Evolutionary conservation across 371 early-diverging fungal species (phyloP), one percentile per base, ranked within the genome.

Genomic region (Syncephalis plumigaleata): DNA sequence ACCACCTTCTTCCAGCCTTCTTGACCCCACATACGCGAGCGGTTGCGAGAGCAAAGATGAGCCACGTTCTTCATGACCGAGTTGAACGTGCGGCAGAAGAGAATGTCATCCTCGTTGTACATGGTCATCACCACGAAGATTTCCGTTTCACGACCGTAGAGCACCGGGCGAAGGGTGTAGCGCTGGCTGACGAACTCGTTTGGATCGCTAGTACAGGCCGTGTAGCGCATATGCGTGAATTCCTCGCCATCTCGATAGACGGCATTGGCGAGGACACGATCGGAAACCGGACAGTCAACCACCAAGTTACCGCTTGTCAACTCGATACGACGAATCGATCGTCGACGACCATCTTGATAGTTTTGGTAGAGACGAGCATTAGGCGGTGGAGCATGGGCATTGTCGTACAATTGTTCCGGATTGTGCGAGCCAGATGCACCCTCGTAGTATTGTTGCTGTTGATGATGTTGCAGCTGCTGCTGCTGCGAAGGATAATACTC

Each of bases 1-100:
- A 85, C 83, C 8, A 85, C 69, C 53, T 85, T 84, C 51, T 82
- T 71, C 89, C 89, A 89, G 0, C 80, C 78, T 15, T 79, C 75
- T 0, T 70, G 61, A 8, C 76, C 81, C 86, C 86, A 84, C 17
- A 66, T 61, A n/a, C 55, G 52, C 1, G 74, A 70, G 17, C 70
- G 58, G 37, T 63, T 60, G 44, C 78, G 73, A 0, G 67, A 63
- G 51, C 84, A 85, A 17, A 88, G 59, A 52, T 83, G 72, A 1
- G 75, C 68, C 49, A 86, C 77, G 56, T 88, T 88, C 47, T 78
- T 83, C 67, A 78, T 73, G n/a, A 85, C 66, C 15, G 77, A 76
- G 42, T 71, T 66, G 79, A 84, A 77, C 1, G 86, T 79, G 49
- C 79, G 68, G 49, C 68, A 68, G 55, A 86, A 82, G 13, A 83